Percentiles rank a stretch among this genome's conserved stretches.
phyloP scores from a whole-genome alignment of 176 grass and related monocot species.

The Poa annua region DNA sequence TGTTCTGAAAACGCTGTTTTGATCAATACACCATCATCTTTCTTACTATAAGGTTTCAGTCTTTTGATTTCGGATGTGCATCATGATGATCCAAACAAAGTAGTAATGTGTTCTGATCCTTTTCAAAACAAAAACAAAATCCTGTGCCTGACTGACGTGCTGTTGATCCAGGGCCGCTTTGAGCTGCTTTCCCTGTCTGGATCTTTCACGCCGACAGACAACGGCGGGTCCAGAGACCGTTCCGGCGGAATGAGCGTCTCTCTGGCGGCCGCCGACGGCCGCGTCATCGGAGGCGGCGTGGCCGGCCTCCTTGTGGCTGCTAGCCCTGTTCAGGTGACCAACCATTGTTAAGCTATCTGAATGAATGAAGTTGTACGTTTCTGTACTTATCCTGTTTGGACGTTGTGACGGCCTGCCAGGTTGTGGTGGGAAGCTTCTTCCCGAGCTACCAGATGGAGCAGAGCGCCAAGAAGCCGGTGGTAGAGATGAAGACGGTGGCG shows the following conservation, averaged over 20 bases:
- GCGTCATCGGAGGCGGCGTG: slow-evolving; percentile 81
- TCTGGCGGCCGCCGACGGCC: slow-evolving; percentile 75
- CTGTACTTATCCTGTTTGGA: background rate
- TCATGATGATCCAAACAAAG: background rate
- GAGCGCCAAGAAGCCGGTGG: slow-evolving; percentile 67
- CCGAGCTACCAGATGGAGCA: slow-evolving; percentile 82
- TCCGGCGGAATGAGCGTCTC: slow-evolving; percentile 93
- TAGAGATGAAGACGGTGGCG: slow-evolving; percentile 54
- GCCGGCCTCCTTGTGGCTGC: slow-evolving; percentile 88
- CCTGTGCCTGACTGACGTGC: background rate
- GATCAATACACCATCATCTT: background rate
- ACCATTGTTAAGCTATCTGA: background rate
- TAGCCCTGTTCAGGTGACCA: slow-evolving; percentile 77
- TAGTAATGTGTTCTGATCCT: background rate
- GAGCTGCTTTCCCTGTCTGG: slow-evolving; percentile 86
- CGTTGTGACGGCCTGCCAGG: slow-evolving; percentile 37
- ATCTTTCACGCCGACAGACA: slow-evolving; percentile 88
- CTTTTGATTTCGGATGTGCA: background rate
- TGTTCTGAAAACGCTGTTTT: background rate
- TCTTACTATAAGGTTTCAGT: background rate
- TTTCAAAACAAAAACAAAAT: too few species aligned
- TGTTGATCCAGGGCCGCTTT: slow-evolving; percentile 68
- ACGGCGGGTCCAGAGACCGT: slow-evolving; percentile 67
- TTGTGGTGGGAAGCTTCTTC: slow-evolving; percentile 94
- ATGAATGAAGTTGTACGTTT: background rate